phyloP scores from a whole-genome alignment of 2,329 filamentous ascomycete genomes.

The Chaetomiaceae sp. region DNA sequence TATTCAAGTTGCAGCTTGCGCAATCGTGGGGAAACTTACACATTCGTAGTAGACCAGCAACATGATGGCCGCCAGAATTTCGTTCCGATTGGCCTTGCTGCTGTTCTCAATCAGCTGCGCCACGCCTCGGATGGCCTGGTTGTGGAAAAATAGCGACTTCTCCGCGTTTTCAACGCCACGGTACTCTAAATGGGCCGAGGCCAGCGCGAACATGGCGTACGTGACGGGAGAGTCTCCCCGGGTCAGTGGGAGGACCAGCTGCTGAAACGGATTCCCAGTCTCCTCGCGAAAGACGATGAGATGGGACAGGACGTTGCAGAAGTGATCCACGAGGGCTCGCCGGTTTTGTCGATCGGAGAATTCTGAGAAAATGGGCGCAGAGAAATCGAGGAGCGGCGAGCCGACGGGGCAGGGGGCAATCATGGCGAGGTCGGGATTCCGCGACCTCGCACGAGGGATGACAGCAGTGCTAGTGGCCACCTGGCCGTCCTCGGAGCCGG shows the following conservation, averaged over 20 bases:
- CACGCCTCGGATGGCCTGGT: constrained; percentile 52
- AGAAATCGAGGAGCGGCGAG: constrained; percentile 45
- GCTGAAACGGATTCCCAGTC: constrained; percentile 56
- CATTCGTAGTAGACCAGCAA: constrained; percentile 59
- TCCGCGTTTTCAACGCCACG: constrained; percentile 47
- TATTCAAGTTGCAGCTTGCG: neutral
- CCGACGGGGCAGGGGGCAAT: constrained; percentile 34
- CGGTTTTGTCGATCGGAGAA: constrained; percentile 50
- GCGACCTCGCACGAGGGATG: constrained; percentile 19
- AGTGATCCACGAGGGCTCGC: constrained; percentile 54
- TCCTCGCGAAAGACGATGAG: constrained; percentile 61
- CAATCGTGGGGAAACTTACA: constrained; percentile 34
- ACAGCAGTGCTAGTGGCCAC: constrained; percentile 4
- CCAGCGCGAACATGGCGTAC: constrained; percentile 78
- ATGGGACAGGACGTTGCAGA: constrained; percentile 57
- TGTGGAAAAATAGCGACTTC: constrained; percentile 54
- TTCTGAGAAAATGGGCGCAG: constrained; percentile 48
- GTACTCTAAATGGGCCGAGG: constrained; percentile 76
- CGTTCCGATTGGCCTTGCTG: constrained; percentile 45
- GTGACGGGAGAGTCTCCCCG: constrained; percentile 55
- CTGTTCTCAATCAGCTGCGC: constrained; percentile 51
- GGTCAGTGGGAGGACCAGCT: constrained; percentile 55
- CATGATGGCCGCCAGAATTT: constrained; percentile 56
- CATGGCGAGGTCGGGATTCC: constrained; percentile 36
- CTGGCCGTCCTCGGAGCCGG: neutral